Percentiles rank a stretch among this genome's conserved stretches.
phyloP scores from a whole-genome alignment of 106 monocot genomes.

The Iris macrosiphon region DNA sequence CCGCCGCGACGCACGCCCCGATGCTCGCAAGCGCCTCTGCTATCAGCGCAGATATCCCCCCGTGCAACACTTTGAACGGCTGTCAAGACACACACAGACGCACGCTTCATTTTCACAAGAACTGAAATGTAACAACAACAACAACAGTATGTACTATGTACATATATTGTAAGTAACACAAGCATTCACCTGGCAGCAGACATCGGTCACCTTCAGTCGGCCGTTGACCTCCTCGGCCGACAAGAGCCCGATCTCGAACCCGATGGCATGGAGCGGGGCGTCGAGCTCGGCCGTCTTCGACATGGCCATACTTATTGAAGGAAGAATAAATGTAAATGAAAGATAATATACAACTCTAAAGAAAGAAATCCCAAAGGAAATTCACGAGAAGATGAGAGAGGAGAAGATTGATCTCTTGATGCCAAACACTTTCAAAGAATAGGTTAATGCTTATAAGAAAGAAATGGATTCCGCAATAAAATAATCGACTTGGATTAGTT shows the following conservation, averaged over 20 bases:
- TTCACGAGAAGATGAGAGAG: too few relatives aligned
- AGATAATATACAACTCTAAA: too few relatives aligned
- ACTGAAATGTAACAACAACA: background rate
- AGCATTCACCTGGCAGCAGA: slow-evolving; percentile 57
- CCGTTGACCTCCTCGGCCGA: slow-evolving; percentile 52
- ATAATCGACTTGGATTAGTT: too few relatives aligned
- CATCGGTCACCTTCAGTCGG: slow-evolving; percentile 36
- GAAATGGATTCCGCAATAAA: too few relatives aligned
- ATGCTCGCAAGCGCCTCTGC: slow-evolving; percentile 80
- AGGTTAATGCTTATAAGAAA: too few relatives aligned
- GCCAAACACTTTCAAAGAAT: too few relatives aligned
- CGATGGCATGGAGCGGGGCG: slow-evolving; percentile 46
- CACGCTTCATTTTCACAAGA: background rate
- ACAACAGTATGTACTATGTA: too few relatives aligned
- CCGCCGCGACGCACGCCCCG: slow-evolving; percentile 76
- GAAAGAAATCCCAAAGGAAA: too few relatives aligned
- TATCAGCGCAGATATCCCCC: slow-evolving; percentile 82
- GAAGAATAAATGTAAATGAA: too few relatives aligned
- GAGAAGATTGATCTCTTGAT: too few relatives aligned
- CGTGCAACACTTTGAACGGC: slow-evolving; percentile 87
- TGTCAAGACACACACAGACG: slow-evolving; percentile 5
- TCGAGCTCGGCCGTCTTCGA: slow-evolving; percentile 44
- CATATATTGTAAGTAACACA: background rate
- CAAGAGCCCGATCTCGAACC: slow-evolving; percentile 58
- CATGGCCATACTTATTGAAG: background rate